These are phyloP conservation scores for Soucietia sequanensis DNA, from an alignment of 805 yeast species.

Conservation along the genomic window DNA sequence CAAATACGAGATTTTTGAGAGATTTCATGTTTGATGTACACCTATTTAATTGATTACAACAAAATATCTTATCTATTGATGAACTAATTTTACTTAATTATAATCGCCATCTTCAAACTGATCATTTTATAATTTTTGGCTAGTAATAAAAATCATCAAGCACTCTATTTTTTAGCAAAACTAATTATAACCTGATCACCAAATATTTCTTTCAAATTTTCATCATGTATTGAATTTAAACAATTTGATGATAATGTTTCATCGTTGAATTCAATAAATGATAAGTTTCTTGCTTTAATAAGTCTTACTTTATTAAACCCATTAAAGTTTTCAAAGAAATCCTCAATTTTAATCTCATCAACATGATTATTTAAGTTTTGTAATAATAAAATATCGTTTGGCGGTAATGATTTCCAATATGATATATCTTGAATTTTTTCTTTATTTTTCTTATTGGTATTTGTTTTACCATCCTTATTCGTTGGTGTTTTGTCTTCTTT, in stretches of 20 bases:
- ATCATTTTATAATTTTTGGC: too few species aligned
- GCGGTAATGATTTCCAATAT: slow-evolving; percentile 47
- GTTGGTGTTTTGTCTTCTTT: slow-evolving; percentile 13
- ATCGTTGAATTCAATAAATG: slow-evolving; percentile 74
- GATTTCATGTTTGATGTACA: too few species aligned
- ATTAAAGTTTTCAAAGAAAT: slow-evolving; percentile 44
- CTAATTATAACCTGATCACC: slow-evolving; percentile 25
- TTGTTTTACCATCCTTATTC: slow-evolving; percentile 9
- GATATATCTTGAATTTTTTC: slow-evolving; percentile 8
- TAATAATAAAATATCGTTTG: slow-evolving; percentile 66
- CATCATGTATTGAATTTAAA: slow-evolving; percentile 11
- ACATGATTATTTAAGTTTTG: slow-evolving; percentile 47
- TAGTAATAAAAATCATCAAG: too few species aligned
- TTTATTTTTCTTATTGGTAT: slow-evolving; percentile 5
- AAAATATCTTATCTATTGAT: too few species aligned
- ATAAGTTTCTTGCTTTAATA: slow-evolving; percentile 66
- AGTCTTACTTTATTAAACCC: slow-evolving; percentile 70
- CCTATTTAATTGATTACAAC: too few species aligned
- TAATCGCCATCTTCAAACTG: too few species aligned
- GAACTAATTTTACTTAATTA: too few species aligned
- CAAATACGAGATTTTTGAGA: too few species aligned
- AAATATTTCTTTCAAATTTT: slow-evolving; percentile 10
- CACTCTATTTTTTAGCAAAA: slow-evolving; percentile 38
- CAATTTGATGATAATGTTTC: slow-evolving; percentile 48
- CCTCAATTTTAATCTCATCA: slow-evolving; percentile 30